Evolutionary conservation across 1,139 yeast genomes (phyloP).

Genomic region (Pichia kudriavzevii): DNA sequence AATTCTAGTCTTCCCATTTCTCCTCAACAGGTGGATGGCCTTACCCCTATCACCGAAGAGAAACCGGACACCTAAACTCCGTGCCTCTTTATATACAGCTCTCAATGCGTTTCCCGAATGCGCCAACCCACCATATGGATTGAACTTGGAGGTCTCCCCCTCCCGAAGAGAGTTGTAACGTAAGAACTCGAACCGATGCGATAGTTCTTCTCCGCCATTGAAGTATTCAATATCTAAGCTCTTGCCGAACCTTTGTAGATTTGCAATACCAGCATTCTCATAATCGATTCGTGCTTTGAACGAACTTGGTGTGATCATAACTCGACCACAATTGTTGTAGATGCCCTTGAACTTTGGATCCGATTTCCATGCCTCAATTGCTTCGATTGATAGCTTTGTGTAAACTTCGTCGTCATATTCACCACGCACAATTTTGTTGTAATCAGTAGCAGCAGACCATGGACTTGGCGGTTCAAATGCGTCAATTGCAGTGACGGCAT

Average conservation of each 20-base stretch:
- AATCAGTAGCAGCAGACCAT: conserved; percentile 38
- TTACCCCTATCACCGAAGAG: conserved; percentile 28
- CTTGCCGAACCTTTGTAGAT: conserved; percentile 28
- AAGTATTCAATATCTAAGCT: conserved; percentile 26
- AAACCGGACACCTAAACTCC: conserved; percentile 29
- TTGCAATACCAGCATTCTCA: conserved; percentile 30
- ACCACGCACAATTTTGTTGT: conserved; percentile 34
- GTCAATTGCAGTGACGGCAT: conserved; percentile 31
- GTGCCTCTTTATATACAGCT: conserved; percentile 24
- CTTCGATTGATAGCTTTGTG: conserved; percentile 32
- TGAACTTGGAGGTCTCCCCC: conserved; percentile 24
- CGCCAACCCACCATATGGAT: conserved; percentile 31
- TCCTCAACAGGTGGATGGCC: conserved; percentile 14
- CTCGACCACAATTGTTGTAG: conserved; percentile 34
- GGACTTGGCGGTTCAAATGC: conserved; percentile 37
- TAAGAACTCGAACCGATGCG: conserved; percentile 26
- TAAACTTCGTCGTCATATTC: conserved; percentile 26
- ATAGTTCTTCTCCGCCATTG: conserved; percentile 27
- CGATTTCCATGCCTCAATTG: conserved; percentile 31
- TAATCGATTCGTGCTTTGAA: conserved; percentile 30
- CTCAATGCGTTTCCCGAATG: conserved; percentile 29
- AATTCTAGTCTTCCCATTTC: conserved; percentile 18
- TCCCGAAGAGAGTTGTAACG: conserved; percentile 23
- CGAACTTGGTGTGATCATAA: conserved; percentile 24
- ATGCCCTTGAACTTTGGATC: conserved; percentile 28